Evolutionary conservation across 768 basidiomycete genomes (phyloP), one percentile per base, ranked within the genome.

Genomic region (Xerocomellus dryophilus): DNA sequence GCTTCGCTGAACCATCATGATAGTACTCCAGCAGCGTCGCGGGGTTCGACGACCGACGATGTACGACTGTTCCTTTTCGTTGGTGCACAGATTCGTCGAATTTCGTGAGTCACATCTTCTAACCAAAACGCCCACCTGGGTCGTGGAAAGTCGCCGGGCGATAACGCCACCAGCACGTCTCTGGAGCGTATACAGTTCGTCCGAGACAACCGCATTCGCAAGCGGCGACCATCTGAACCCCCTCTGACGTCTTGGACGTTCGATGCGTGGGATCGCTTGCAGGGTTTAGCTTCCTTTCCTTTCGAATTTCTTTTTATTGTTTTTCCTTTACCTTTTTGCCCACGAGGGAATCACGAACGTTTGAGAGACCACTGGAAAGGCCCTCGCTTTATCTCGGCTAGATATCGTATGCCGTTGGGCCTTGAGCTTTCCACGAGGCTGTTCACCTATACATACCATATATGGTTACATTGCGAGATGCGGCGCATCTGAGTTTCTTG

Each of bases 351-450:
- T 43, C 43, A 58, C 10, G 34, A 34, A 12, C 34, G 55, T 32
- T 36, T 9, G 7, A 14, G 20, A n/a, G 17, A 42, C 35, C 29
- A 34, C 11, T 23, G 2, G 23, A 23, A 29, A 27, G 12, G 9
- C 32, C 10, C 18, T 27, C 32, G 20, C 31, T 50, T 60, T 65
- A 61, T 62, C 56, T 66, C 66, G 67, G 52, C 31, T 66, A 68
- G 67, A 70, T 68, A 60, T 32, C 46, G 20, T 27, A 25, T 27
- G 18, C 20, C 47, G 35, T 20, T 20, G 2, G 18, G 59, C 66
- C 68, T 69, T 50, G 62, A 60, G 61, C 50, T 53, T 63, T 63
- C 67, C 68, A 71, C 56, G 67, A 64, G 66, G 68, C 57, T 14
- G 40, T 51, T 40, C 35, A 35, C 43, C 29, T n/a, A 27, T 47